Evolutionary conservation across 352 stramenopile species (phyloP).

Genomic region (Globisporangium barbulae): DNA sequence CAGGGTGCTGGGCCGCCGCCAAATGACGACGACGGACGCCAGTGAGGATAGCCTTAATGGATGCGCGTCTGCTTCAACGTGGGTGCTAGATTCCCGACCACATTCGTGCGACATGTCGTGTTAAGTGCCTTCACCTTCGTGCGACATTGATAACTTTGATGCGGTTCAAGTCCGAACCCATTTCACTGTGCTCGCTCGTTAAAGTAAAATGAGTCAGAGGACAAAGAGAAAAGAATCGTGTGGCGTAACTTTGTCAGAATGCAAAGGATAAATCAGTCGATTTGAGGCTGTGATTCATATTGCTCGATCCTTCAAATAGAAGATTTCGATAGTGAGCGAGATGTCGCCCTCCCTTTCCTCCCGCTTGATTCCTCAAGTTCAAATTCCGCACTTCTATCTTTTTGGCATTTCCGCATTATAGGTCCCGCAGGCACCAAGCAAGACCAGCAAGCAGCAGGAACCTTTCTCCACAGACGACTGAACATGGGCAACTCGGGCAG

Average conservation of each 20-base stretch:
- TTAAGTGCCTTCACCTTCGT: neutral
- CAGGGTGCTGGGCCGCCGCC: conserved; percentile 40
- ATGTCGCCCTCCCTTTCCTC: conserved; percentile 1
- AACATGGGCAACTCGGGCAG: conserved; percentile 74
- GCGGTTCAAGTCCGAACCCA: conserved; percentile 6
- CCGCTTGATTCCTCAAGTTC: conserved; percentile 1
- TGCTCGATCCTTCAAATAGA: neutral
- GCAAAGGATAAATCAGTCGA: conserved; percentile 5
- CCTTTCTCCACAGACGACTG: neutral
- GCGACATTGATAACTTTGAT: neutral
- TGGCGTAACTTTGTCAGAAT: neutral
- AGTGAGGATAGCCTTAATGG: neutral
- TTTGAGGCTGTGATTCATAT: neutral
- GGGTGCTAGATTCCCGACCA: conserved; percentile 1
- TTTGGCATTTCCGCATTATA: conserved; percentile 7
- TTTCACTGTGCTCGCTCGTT: neutral
- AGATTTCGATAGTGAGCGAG: neutral
- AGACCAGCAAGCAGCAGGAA: neutral
- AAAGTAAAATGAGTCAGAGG: conserved; percentile 2
- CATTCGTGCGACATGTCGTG: conserved; percentile 7
- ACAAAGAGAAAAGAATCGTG: neutral
- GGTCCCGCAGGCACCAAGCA: neutral
- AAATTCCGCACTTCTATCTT: conserved; percentile 2
- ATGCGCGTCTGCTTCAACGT: neutral
- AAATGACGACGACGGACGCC: neutral